Evolutionary conservation across 129 eudicot species (phyloP).

Genomic region (Calendula officinalis): DNA sequence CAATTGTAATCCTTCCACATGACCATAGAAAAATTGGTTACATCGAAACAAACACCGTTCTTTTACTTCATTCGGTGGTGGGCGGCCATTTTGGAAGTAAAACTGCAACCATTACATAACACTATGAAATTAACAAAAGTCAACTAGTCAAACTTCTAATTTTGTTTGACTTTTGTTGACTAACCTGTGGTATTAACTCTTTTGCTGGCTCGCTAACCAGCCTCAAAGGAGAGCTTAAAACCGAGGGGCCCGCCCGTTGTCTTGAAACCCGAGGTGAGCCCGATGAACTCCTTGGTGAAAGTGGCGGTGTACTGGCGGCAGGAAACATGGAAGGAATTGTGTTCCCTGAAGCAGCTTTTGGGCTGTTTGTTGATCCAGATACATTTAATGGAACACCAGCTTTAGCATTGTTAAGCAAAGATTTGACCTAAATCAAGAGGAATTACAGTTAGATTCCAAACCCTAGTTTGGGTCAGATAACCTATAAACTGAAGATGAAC

Average conservation of each 20-base stretch:
- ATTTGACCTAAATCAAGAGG: constrained; percentile 51
- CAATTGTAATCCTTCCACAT: constrained; percentile 68
- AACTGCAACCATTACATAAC: constrained; percentile 46
- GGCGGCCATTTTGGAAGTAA: constrained; percentile 76
- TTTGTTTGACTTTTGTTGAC: background rate
- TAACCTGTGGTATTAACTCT: constrained; percentile 80
- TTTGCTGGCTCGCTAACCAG: constrained; percentile 61
- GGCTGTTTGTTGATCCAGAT: constrained; percentile 36
- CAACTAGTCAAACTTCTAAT: background rate
- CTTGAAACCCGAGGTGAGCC: constrained; percentile 73
- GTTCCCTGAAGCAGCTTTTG: constrained; percentile 55
- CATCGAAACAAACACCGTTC: constrained; percentile 69
- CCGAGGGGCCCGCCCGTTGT: constrained; percentile 64
- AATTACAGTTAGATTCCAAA: background rate
- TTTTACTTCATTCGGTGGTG: constrained; percentile 71
- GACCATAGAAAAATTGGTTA: constrained; percentile 77
- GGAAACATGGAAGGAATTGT: constrained; percentile 83
- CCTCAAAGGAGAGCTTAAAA: constrained; percentile 60
- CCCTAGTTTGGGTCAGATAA: constrained; percentile 16
- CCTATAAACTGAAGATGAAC: background rate
- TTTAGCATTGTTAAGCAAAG: constrained; percentile 68
- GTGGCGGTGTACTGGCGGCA: constrained; percentile 89
- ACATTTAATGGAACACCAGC: constrained; percentile 46
- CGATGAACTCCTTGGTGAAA: constrained; percentile 78
- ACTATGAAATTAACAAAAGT: background rate